Conservation (phyloP, 2,329 filamentous ascomycete species). For the Dothiorella sarmentorum region DNA sequence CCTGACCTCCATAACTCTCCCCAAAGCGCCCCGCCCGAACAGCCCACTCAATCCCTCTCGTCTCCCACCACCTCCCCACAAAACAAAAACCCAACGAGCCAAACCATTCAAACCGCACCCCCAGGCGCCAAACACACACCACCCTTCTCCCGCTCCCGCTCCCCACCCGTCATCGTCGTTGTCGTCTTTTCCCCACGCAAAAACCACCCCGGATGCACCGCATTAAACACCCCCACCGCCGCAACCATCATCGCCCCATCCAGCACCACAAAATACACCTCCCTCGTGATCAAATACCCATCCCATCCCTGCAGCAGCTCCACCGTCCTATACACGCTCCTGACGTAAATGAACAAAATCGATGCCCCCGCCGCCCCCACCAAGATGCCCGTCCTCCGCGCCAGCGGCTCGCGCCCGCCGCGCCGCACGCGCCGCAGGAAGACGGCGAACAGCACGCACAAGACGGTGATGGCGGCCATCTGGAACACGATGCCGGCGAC, state of each 20-base stretch:
- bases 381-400: constrained; percentile 30
- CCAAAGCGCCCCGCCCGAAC: too few relatives aligned
- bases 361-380: constrained; percentile 40
- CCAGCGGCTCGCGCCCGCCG: constrained; percentile 40
- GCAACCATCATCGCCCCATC: constrained; percentile 53
- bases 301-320: constrained; percentile 51
- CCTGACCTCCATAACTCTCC: too few relatives aligned
- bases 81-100: too few relatives aligned
- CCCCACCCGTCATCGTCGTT: too few relatives aligned
- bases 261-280: constrained; percentile 49
- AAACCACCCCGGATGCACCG: neutral
- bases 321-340: constrained; percentile 51
- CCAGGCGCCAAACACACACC: too few relatives aligned
- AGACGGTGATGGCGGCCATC: constrained; percentile 51
- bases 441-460: constrained; percentile 40
- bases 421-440: constrained; percentile 27
- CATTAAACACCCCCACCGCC: constrained; percentile 36
- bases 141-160: too few relatives aligned
- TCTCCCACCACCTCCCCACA: too few relatives aligned
- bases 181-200: neutral
- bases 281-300: constrained; percentile 50
- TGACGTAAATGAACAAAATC: constrained; percentile 45
- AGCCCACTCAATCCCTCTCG: too few relatives aligned
- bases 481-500: constrained; percentile 57
- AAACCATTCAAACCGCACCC: too few relatives aligned